Evolutionary conservation across 306 rosid species (phyloP).

Genomic region (Fragaria iinumae): DNA sequence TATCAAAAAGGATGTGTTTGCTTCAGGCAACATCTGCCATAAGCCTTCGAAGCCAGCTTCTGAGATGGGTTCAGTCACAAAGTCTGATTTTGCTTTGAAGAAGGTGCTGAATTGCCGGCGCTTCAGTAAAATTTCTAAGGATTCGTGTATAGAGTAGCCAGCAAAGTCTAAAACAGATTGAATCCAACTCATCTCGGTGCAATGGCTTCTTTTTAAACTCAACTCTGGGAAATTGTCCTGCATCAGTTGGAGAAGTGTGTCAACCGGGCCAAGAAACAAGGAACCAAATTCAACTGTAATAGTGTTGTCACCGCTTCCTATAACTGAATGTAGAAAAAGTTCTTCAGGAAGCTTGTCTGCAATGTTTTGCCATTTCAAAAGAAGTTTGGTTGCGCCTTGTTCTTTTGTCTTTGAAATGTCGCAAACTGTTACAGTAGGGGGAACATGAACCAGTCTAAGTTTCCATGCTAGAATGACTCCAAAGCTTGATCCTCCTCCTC

Average conservation of each 20-base stretch:
- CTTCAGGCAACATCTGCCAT: conserved; percentile 45
- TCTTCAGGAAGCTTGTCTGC: conserved; percentile 44
- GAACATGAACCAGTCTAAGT: conserved; percentile 57
- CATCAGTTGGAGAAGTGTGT: conserved; percentile 42
- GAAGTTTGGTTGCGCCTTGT: conserved; percentile 45
- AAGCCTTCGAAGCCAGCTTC: conserved; percentile 48
- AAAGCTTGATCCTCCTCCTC: conserved; percentile 68
- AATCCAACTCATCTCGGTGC: conserved; percentile 67
- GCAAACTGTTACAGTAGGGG: conserved; percentile 48
- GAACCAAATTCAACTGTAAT: conserved; percentile 52
- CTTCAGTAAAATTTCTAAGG: conserved; percentile 48
- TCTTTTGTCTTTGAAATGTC: conserved; percentile 41
- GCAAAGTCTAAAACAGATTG: conserved; percentile 55
- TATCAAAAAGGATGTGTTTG: conserved; percentile 39
- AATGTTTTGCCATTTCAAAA: conserved; percentile 53
- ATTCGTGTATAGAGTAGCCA: conserved; percentile 36
- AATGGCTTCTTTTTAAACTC: conserved; percentile 40
- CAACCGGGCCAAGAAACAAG: conserved; percentile 48
- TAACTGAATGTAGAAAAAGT: conserved; percentile 42
- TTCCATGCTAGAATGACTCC: conserved; percentile 63
- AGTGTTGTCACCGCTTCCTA: conserved; percentile 43
- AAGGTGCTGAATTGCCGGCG: conserved; percentile 37
- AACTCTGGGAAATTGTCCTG: conserved; percentile 54
- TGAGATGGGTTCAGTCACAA: conserved; percentile 47
- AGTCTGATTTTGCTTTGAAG: conserved; percentile 79